phyloP scores from a whole-genome alignment of 345 rosid species.

The Diplotaxis tenuifolia region DNA sequence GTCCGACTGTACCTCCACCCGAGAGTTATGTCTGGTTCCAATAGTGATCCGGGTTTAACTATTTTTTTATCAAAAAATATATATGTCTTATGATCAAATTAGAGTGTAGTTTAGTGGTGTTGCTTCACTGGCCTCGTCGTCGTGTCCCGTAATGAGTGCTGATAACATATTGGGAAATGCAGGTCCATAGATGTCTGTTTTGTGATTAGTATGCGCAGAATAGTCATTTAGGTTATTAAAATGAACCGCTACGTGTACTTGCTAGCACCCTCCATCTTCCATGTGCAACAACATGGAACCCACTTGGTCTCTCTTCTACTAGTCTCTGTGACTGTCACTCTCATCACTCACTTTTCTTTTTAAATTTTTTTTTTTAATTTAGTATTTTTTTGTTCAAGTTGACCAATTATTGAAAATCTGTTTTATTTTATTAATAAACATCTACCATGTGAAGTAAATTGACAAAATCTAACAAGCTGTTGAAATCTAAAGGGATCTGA shows the following conservation, averaged over 20 bases:
- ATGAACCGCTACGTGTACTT: constrained; percentile 15
- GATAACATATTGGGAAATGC: constrained; percentile 30
- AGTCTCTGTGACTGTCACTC: constrained; percentile 22
- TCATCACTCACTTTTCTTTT: constrained; percentile 26
- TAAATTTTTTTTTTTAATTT: not conserved
- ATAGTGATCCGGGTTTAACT: no score
- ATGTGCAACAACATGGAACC: constrained; percentile 38
- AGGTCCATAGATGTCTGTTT: not conserved
- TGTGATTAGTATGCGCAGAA: constrained; percentile 30
- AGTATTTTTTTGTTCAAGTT: not conserved
- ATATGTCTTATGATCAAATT: not conserved
- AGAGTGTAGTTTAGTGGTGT: constrained; percentile 27
- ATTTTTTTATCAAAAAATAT: no score
- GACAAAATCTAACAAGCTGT: constrained; percentile 38
- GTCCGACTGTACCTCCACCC: no score
- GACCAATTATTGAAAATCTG: not conserved
- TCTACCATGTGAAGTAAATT: constrained; percentile 47
- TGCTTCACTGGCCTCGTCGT: constrained; percentile 29
- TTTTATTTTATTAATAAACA: constrained; percentile 2
- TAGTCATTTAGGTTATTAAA: constrained; percentile 11
- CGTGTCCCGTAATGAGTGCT: constrained; percentile 36
- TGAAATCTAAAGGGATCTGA: constrained; percentile 27
- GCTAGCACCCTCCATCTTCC: constrained; percentile 15
- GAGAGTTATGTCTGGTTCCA: no score
- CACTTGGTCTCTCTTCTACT: constrained; percentile 1